Base-by-base conservation (phyloP, 2,329 filamentous ascomycete species). In the Chrysoporthe austroafricana region DNA sequence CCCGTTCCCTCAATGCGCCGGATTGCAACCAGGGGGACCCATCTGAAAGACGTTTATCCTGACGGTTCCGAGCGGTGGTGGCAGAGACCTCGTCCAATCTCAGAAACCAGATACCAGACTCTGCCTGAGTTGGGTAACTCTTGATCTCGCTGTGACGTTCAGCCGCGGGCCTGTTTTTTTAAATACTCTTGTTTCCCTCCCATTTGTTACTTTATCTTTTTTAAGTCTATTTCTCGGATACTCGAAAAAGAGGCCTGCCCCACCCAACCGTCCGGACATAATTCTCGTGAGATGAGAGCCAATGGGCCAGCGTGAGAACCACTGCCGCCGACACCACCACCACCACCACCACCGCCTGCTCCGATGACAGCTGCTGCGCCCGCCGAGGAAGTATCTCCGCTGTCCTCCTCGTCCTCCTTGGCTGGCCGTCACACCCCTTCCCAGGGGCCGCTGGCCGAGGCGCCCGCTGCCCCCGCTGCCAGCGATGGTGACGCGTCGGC, bases 361-460 rank as follows among this genome's bases (percentile, higher is more conserved):
- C 62, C 52, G 46, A 67, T 67, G 64, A 64, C 68, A 59, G 26
- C 60, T 64, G 64, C 64, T 67, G 50, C 16, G 18, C 34, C 64
- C 36, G 52, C 59, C 34, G 60, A 63, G 54, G 65, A 46, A 64
- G 65, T 59, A 56, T 65, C 66, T 59, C 64, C 66, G n/a, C 18
- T 43, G 62, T 66, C 61, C 62, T 63, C 68, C 54, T 52, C 58
- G 62, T 66, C 61, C 62, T 63, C 68, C 54, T 52, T 52, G 48
- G 21, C 56, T 21, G 39, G 44, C 54, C 50, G 21, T 34, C 52
- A 42, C 48, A 62, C 39, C 14, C 21, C 48, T 34, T 18, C 36
- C 13, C 52, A 42, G 26, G n/a, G 39, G 52, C 62, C 52, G 32
- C 52, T 42, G 43, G 26, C 26, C 39, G 63, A 50, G 21, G n/a